A percentile compares a stretch with the other conserved stretches of the same genome.
Conservation (phyloP, 208 protist species). For the Trypanosoma cruzi region DNA sequence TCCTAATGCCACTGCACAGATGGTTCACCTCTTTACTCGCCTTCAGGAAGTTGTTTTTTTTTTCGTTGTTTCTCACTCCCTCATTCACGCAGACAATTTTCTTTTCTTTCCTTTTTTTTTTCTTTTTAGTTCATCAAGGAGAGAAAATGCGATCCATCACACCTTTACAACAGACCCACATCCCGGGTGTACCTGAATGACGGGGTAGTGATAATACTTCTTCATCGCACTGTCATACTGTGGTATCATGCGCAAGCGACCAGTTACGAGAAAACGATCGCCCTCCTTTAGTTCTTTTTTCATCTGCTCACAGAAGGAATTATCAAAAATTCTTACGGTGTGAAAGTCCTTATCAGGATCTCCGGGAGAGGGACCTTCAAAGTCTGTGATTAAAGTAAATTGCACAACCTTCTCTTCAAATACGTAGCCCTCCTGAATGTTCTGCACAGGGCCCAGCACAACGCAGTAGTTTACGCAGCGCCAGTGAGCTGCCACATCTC, state of each 20-base stretch:
- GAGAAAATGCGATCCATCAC: no score
- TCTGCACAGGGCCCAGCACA: constrained; percentile 73
- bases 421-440: constrained; percentile 84
- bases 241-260: constrained; percentile 82
- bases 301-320: constrained; percentile 46
- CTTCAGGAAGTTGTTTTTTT: no score
- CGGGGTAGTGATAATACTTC: constrained; percentile 89
- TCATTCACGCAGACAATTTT: neutral
- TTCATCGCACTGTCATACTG: constrained; percentile 76
- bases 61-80: neutral
- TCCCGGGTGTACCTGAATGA: constrained; percentile 79
- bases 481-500: constrained; percentile 82
- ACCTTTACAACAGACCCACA: constrained; percentile 41
- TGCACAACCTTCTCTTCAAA: constrained; percentile 89
- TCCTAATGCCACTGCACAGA: no score
- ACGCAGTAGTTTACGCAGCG: constrained; percentile 86
- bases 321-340: constrained; percentile 79
- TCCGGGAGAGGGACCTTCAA: constrained; percentile 68
- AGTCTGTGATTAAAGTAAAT: constrained; percentile 84
- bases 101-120: no score
- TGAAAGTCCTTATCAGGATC: constrained; percentile 91
- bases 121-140: no score
- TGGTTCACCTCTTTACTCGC: no score
- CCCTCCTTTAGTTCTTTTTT: constrained; percentile 47
- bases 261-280: constrained; percentile 59